phyloP scores from a whole-genome alignment of 139 green algal species.

The Limnomonas spitsbergensis region DNA sequence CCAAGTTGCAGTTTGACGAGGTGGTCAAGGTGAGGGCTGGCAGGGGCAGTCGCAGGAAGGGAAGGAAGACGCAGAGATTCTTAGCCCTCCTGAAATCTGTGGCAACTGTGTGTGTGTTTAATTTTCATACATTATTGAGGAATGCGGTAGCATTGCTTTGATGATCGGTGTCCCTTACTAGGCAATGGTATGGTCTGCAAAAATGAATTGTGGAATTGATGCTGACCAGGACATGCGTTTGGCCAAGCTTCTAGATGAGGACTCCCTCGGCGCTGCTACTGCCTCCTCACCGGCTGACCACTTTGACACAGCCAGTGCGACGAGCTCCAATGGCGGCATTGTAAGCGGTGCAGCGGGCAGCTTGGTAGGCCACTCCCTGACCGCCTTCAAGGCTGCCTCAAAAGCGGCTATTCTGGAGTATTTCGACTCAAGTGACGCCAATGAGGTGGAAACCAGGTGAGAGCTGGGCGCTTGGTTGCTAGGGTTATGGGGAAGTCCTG shows the following conservation, averaged over 20 bases:
- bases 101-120: too few species aligned
- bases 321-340: neutral
- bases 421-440: constrained; percentile 66
- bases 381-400: constrained; percentile 65
- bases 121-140: too few species aligned
- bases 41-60: too few species aligned
- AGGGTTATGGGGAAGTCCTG: too few species aligned
- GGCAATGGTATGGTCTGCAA: too few species aligned
- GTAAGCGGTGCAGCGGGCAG: neutral
- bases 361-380: constrained; percentile 24
- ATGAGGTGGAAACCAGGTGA: constrained; percentile 57
- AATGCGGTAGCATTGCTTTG: too few species aligned
- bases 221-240: constrained; percentile 12
- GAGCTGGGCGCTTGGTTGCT: too few species aligned
- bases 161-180: too few species aligned
- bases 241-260: constrained; percentile 29
- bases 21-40: constrained; percentile 15
- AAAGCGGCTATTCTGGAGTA: constrained; percentile 76
- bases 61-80: too few species aligned
- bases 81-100: too few species aligned
- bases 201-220: too few species aligned
- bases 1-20: constrained; percentile 20
- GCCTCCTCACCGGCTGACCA: neutral
- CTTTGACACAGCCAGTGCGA: neutral
- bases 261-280: neutral